These are phyloP conservation scores for Rhododendron ovatum DNA, from an alignment of 148 eudicot genomes.

Conservation along the genomic window DNA sequence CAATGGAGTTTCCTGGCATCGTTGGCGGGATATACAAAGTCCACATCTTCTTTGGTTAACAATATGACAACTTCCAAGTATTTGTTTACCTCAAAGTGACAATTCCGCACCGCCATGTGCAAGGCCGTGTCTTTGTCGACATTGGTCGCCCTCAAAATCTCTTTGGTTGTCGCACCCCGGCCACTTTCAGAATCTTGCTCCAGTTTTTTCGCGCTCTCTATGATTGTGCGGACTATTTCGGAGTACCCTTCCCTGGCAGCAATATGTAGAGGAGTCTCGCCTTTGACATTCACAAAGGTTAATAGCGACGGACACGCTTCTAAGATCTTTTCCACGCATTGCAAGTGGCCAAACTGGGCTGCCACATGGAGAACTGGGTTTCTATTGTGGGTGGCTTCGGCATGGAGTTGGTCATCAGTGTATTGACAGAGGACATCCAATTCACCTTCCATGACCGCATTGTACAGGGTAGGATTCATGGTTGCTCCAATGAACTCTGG, in stretches of 20 bases:
- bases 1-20: no score
- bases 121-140: neutral
- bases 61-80: no score
- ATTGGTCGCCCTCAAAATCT: neutral
- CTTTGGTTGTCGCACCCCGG: neutral
- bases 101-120: neutral
- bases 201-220: neutral
- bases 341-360: neutral
- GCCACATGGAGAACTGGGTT: constrained; percentile 10
- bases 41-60: no score
- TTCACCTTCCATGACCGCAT: neutral
- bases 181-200: no score
- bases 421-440: neutral
- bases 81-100: no score
- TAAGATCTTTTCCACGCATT: neutral
- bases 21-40: no score
- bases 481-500: neutral
- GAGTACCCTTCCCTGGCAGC: neutral
- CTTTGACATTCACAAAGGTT: neutral
- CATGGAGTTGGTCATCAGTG: neutral
- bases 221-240: neutral
- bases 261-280: constrained; percentile 4
- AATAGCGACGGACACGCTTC: neutral
- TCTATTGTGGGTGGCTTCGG: neutral
- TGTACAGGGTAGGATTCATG: neutral